Evolutionary conservation across 441 rosid genomes (phyloP).

Genomic region (Viola pubescens): DNA sequence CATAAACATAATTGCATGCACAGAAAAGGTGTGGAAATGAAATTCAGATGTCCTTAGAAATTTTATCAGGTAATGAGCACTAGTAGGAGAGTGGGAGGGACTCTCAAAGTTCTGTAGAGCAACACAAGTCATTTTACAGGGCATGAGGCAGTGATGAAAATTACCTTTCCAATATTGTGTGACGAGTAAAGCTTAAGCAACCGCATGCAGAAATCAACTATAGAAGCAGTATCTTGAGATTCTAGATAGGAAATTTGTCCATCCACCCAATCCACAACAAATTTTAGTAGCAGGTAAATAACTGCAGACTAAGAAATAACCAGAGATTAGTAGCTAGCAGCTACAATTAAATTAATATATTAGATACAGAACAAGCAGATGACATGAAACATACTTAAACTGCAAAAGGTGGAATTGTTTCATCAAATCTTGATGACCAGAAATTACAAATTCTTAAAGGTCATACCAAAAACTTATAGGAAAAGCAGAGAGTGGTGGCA

Average conservation of each 20-base stretch:
- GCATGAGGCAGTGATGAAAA: slow-evolving; percentile 9
- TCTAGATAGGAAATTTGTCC: slow-evolving; percentile 92
- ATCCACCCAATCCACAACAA: slow-evolving; percentile 93
- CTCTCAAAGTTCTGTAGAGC: not conserved
- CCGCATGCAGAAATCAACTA: slow-evolving; percentile 83
- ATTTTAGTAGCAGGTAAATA: slow-evolving; percentile 82
- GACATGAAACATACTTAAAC: not conserved
- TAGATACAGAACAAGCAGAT: not conserved
- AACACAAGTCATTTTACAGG: not conserved
- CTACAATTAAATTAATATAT: not conserved
- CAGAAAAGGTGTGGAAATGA: no score
- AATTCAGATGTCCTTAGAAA: no score
- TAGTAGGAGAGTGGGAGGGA: no score
- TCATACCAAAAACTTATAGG: not conserved
- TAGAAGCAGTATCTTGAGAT: slow-evolving; percentile 65
- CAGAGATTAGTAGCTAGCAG: slow-evolving; percentile 18
- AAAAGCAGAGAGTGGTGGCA: slow-evolving; percentile 1
- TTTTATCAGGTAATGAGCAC: no score
- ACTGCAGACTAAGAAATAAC: slow-evolving; percentile 76
- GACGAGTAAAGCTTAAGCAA: slow-evolving; percentile 92
- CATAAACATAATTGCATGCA: no score
- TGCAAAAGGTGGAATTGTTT: not conserved
- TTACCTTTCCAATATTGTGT: slow-evolving; percentile 96
- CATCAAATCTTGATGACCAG: not conserved
- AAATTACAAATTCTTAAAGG: not conserved